These are phyloP conservation scores for Clathrus columnatus DNA, from an alignment of 768 basidiomycete genomes.

Conservation along the genomic window DNA sequence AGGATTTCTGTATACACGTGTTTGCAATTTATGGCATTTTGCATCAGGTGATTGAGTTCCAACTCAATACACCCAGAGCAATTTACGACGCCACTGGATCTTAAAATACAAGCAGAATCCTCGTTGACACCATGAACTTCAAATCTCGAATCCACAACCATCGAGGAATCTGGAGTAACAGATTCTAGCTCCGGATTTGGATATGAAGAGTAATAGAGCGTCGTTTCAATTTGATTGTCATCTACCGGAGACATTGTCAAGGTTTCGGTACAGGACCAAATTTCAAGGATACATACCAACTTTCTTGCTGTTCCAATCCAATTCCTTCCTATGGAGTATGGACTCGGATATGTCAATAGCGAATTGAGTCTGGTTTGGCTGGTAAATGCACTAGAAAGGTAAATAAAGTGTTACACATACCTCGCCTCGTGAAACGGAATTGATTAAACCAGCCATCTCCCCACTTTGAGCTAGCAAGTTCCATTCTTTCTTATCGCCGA, in stretches of 20 bases:
- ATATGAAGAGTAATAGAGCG: constrained; percentile 25
- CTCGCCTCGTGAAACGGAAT: constrained; percentile 76
- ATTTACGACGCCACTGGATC: background rate
- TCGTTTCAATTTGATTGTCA: constrained; percentile 77
- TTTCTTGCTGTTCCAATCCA: constrained; percentile 88
- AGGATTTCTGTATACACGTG: background rate
- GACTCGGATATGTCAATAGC: constrained; percentile 57
- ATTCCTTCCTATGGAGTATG: constrained; percentile 40
- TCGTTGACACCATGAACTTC: background rate
- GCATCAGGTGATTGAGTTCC: background rate
- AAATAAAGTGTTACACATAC: constrained; percentile 27
- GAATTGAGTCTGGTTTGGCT: constrained; percentile 52
- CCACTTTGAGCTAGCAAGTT: constrained; percentile 72
- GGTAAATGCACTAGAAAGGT: background rate
- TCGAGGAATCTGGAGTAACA: background rate
- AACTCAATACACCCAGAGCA: background rate
- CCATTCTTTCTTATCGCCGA: constrained; percentile 65
- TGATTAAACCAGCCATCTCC: constrained; percentile 65
- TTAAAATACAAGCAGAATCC: background rate
- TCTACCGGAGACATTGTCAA: constrained; percentile 38
- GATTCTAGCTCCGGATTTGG: constrained; percentile 17
- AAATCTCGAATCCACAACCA: background rate
- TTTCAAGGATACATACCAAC: constrained; percentile 42
- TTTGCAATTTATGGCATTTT: background rate
- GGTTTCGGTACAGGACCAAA: background rate